Evolutionary conservation across 1,284 basidiomycete genomes (phyloP), one percentile per base, ranked within the genome.

Genomic region (Puccinia coronata): DNA sequence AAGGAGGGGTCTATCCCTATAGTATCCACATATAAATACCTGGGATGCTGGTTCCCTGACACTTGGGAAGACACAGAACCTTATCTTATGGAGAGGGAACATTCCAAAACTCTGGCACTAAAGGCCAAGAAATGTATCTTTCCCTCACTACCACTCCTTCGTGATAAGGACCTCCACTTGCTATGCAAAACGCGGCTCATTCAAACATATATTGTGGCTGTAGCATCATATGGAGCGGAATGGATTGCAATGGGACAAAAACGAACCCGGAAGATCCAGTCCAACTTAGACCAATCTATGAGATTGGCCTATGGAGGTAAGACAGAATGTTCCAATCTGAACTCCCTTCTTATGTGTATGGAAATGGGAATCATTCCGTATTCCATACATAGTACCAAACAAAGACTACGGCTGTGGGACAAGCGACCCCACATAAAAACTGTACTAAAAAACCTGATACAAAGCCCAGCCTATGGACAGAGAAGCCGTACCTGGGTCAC

Each of bases 41-140:
- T 69, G n/a, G 75, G 49, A 11, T 65, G 61, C 49, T 28, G 2
- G 18, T 55, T 69, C n/a, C 39, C 36, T 14, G 69, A 78, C 51
- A 41, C 5, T 9, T 14, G 12, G 4, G 31, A 53, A 12, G 9
- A 55, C 2, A n/a, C 28, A 2, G 47, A 47, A 34, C 16, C 47
- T 0, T 72, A 72, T 34, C 3, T 39, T 3, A 36, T 55, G 1
- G 63, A 78, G 41, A 23, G 12, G 16, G 36, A 53, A 28, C 63
- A 78, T 25, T 16, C 63, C 0, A 78, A 43, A 36, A n/a, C 3
- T 12, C 47, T 78, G 5, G 61, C 28, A 4, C 1, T 2, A 53
- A 53, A 55, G 18, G 36, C 57, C 2, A 18, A 41, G 5, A 57
- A 75, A 23, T n/a, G 2, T 18, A 8, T 43, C 0, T 61, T 31